A percentile compares a stretch with the other conserved stretches of the same genome.
Evolutionary conservation across 768 basidiomycete species (phyloP).

Genomic region (Sutorius australiensis): DNA sequence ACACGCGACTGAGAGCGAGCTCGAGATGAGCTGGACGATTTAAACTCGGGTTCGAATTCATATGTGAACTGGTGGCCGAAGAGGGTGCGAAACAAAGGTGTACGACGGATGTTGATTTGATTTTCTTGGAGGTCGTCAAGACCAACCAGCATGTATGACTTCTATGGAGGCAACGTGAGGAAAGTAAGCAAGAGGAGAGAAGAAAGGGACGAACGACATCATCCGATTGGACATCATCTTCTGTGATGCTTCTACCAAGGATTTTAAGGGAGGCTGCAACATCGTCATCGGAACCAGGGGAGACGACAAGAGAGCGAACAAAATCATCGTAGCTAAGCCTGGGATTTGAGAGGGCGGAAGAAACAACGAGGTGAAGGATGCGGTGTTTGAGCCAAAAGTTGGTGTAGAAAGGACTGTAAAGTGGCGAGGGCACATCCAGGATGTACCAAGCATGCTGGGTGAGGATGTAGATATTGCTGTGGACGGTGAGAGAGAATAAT

Average conservation of each 20-base stretch:
- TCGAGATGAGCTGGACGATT: slow-evolving; percentile 17
- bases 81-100: slow-evolving; percentile 40
- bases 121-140: slow-evolving; percentile 38
- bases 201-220: slow-evolving; percentile 40
- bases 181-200: neutral
- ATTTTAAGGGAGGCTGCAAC: slow-evolving; percentile 32
- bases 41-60: slow-evolving; percentile 12
- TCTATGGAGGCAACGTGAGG: slow-evolving; percentile 28
- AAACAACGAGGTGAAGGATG: slow-evolving; percentile 47
- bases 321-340: slow-evolving; percentile 41
- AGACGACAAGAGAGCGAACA: slow-evolving; percentile 30
- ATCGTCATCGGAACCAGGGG: slow-evolving; percentile 30
- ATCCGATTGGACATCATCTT: slow-evolving; percentile 42
- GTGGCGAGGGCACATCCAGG: slow-evolving; percentile 44
- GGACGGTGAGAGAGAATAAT: slow-evolving; percentile 9
- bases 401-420: slow-evolving; percentile 44
- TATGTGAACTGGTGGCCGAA: slow-evolving; percentile 27
- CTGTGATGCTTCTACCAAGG: slow-evolving; percentile 41
- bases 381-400: slow-evolving; percentile 50
- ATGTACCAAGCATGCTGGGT: slow-evolving; percentile 71
- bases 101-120: slow-evolving; percentile 33
- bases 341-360: slow-evolving; percentile 32
- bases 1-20: slow-evolving; percentile 10
- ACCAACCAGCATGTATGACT: slow-evolving; percentile 39
- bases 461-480: slow-evolving; percentile 60